phyloP scores from a whole-genome alignment of 139 green algal species.

The Gonium pectorale region DNA sequence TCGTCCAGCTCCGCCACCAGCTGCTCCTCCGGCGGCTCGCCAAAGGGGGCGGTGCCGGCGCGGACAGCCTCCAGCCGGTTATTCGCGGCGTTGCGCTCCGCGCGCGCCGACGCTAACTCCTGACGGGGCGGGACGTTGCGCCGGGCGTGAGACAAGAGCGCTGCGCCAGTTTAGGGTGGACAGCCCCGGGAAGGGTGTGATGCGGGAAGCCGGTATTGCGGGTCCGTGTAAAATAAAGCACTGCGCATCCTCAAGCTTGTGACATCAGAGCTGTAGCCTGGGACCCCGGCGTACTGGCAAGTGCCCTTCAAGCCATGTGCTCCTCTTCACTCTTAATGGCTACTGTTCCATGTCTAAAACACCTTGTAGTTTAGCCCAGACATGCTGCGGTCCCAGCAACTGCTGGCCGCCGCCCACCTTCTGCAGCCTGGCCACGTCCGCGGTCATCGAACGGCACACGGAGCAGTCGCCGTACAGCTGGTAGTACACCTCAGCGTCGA shows the following conservation, averaged over 20 bases:
- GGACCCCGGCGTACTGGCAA: background rate
- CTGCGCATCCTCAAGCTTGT: background rate
- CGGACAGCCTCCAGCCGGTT: background rate
- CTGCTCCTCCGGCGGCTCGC: background rate
- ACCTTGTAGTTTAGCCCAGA: background rate
- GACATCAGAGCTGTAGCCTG: background rate
- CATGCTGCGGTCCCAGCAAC: background rate
- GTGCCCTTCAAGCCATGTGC: background rate
- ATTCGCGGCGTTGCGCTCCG: background rate
- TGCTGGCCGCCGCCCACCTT: background rate
- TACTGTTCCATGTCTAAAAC: background rate
- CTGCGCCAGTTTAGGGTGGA: too few relatives aligned
- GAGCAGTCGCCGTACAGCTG: slow-evolving; percentile 21
- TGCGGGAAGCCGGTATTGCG: too few relatives aligned
- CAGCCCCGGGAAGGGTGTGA: too few relatives aligned
- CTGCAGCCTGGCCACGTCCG: background rate
- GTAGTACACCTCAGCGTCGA: slow-evolving; percentile 9
- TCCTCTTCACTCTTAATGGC: background rate
- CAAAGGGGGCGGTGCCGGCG: background rate
- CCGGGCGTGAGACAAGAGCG: too few relatives aligned
- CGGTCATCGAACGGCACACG: background rate
- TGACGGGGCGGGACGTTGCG: too few relatives aligned
- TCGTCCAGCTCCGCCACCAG: background rate
- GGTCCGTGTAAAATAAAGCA: background rate
- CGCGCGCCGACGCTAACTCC: too few relatives aligned